Base-by-base conservation (phyloP, 2,329 filamentous ascomycete genomes). In the Aspergillus latus region DNA sequence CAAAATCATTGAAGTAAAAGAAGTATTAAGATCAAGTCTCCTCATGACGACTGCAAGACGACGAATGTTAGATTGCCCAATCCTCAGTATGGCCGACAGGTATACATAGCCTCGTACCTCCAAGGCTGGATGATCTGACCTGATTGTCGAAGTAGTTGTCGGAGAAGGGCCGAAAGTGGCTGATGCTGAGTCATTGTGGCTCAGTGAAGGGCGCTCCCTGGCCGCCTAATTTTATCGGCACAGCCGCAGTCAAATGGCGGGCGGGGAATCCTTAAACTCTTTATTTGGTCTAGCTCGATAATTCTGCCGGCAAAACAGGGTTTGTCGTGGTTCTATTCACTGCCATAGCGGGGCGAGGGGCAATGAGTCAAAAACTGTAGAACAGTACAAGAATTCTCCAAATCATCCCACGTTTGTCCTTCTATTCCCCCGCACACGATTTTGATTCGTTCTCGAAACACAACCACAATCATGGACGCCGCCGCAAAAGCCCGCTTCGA, bases 401-500 rank as follows among this genome's bases (percentile, higher is more conserved):
- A 5, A 11, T 37, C 44, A 30, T 47, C n/a, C 29, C 44, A 47
- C 42, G 21, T 44, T 28, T 44, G n/a, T 13, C 42, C 42, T 44
- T 21, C 21, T 21, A 37, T 10, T 37, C 34, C 34, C 34, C 34
- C 34, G 10, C 34, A 37, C 10, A 9, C 34, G 9, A 37, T 11
- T 10, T 5, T 29, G 8, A 28, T 15, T 34, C 44, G 9, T 28
- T 5, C 29, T 16, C 29, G 9, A n/a, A 32, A 47, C 29, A 49
- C 21, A 16, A 54, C 36, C 29, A 29, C 36, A 15, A 49, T 11
- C 28, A 32, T 51, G 34, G 43, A 49, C 13, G 21, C 43, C 21
- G 34, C 32, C 4, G 54, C 54, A 34, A 49, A 52, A 10, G 49
- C 39, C 4, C 39, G 48, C n/a, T 32, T 49, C 29, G 58, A 45